Base-by-base conservation (phyloP, 1,284 basidiomycete species). In the Heterobasidion parviporum region DNA sequence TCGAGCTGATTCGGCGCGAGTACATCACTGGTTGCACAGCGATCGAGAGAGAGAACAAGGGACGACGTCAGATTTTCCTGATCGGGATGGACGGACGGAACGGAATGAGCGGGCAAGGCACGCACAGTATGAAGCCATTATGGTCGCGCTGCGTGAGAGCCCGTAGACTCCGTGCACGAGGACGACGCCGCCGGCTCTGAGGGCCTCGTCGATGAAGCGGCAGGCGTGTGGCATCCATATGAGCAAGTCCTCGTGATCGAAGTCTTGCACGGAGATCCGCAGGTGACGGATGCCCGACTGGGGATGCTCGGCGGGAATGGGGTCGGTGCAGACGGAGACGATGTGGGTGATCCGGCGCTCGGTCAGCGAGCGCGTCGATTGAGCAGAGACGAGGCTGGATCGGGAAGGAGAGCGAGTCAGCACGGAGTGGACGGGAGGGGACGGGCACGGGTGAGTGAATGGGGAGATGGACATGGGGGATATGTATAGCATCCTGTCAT, bases 91-190 rank as follows among this genome's bases (percentile, higher is more conserved):
- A 41, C 57, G 57, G 41, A 54, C 46, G 46, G 18, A 34, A 48
- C 3, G 32, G n/a, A 26, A 18, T 48, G 38, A 48, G 44, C 18
- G 44, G 26, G n/a, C 41, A 43, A 44, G 54, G 10, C 34, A 68
- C 84, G 67, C 65, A 88, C 88, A 70, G 68, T 94, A 93, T 41
- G 90, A 92, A 54, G 90, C 85, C 57, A 93, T 83, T 35, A 93
- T 83, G 5, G 89, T 80, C 3, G 92, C 87, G 63, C 87, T 87
- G 59, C 92, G 80, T 57, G 88, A 91, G 53, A 92, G 76, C 45
- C 92, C 92, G 62, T 91, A 85, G 33, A 86, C 79, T 65, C 90
- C 92, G 67, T 94, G 91, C 14, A 95, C 91, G 49, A 95, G 78
- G 57, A 93, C 81, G 50, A 82, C 79, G 6, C 92, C 91, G 47